phyloP scores from a whole-genome alignment of 768 basidiomycete genomes.

The Suillus weaverae region DNA sequence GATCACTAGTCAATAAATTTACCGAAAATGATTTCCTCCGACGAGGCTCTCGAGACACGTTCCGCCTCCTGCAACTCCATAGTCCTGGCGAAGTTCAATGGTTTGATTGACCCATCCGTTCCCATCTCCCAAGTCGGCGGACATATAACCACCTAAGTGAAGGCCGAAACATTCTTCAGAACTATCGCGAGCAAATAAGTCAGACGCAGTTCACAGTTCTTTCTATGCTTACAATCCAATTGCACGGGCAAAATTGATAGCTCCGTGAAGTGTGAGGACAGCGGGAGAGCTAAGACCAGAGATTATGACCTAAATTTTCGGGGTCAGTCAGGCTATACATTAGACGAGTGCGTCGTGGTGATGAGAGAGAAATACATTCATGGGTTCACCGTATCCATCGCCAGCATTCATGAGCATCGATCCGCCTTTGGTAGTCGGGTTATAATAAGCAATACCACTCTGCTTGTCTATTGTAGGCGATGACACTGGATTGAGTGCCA shows the following conservation, averaged over 20 bases:
- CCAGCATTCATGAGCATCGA: slow-evolving; percentile 43
- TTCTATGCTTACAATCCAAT: slow-evolving; percentile 56
- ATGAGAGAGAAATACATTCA: slow-evolving; percentile 38
- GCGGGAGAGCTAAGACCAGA: slow-evolving; percentile 59
- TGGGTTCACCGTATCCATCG: slow-evolving; percentile 41
- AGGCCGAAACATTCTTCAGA: slow-evolving; percentile 40
- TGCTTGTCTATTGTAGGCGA: not conserved
- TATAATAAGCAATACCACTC: slow-evolving; percentile 30
- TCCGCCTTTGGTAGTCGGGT: slow-evolving; percentile 39
- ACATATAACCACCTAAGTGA: slow-evolving; percentile 38
- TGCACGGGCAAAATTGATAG: slow-evolving; percentile 59
- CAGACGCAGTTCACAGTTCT: slow-evolving; percentile 3
- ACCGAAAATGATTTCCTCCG: slow-evolving; percentile 53
- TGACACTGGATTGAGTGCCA: not conserved
- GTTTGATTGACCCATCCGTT: slow-evolving; percentile 45
- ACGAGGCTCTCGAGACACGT: slow-evolving; percentile 46
- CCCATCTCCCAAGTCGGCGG: slow-evolving; percentile 50
- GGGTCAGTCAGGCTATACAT: not conserved
- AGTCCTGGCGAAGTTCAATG: slow-evolving; percentile 46
- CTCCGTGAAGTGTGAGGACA: slow-evolving; percentile 55
- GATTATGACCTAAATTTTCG: slow-evolving; percentile 52
- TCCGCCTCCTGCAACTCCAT: slow-evolving; percentile 34
- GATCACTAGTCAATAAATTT: not conserved
- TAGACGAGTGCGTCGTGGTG: not conserved
- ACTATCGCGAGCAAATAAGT: slow-evolving; percentile 21